Conservation (phyloP, 2,329 filamentous ascomycete genomes). For the Cyphellophora attinorum region DNA sequence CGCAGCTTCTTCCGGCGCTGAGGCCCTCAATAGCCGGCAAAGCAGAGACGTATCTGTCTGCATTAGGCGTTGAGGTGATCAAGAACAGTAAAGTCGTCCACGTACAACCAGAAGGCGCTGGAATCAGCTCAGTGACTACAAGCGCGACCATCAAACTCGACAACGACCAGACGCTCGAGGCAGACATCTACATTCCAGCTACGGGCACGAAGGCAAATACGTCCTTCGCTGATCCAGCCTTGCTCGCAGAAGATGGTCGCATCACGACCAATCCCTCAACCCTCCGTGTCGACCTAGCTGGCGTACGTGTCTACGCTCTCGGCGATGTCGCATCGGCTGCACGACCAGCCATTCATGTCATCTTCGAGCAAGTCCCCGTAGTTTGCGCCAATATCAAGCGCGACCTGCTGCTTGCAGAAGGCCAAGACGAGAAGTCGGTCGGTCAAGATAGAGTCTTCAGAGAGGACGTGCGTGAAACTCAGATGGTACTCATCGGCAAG, state of each 20-base stretch:
- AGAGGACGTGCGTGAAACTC: conserved; percentile 36
- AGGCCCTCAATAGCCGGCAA: conserved; percentile 28
- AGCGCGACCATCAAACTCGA: conserved; percentile 29
- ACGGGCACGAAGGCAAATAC: conserved; percentile 35
- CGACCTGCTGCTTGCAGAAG: conserved; percentile 34
- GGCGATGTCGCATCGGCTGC: conserved; percentile 35
- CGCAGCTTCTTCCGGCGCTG: conserved; percentile 32
- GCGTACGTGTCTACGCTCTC: conserved; percentile 35
- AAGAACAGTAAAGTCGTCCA: conserved; percentile 30
- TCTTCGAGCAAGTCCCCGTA: conserved; percentile 32
- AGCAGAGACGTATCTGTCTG: conserved; percentile 33
- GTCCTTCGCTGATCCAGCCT: conserved; percentile 23
- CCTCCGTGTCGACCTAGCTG: conserved; percentile 28
- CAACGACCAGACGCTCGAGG: conserved; percentile 28
- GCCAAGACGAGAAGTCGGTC: conserved; percentile 9
- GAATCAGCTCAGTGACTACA: conserved; percentile 18
- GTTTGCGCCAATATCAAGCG: conserved; percentile 40
- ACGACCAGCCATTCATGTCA: conserved; percentile 33
- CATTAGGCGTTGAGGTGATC: conserved; percentile 39
- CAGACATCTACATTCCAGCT: conserved; percentile 42
- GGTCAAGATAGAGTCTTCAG: conserved; percentile 26
- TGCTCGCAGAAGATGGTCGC: conserved; percentile 27
- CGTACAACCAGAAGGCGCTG: conserved; percentile 24
- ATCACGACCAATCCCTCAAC: conserved; percentile 29
- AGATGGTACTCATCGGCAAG: conserved; percentile 39